Conservation (phyloP, 805 yeast genomes). For the Torulaspora franciscae region DNA sequence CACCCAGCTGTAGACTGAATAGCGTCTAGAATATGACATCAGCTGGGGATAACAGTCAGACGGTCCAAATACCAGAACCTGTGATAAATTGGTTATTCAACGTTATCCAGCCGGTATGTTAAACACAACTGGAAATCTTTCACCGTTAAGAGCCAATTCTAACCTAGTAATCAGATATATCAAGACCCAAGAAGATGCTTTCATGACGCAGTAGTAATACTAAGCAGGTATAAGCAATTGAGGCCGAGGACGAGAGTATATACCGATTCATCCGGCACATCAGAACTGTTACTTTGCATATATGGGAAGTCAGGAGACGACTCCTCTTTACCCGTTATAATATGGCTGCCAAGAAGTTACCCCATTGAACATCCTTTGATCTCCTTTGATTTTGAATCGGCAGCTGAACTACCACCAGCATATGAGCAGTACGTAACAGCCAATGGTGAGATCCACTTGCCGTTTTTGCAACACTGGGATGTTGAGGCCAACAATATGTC, state of each 20-base stretch:
- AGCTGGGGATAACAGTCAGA: background rate
- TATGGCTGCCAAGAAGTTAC: slow-evolving; percentile 74
- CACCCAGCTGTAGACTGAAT: background rate
- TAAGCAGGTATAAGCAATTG: slow-evolving; percentile 49
- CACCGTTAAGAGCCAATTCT: background rate
- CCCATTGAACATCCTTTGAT: slow-evolving; percentile 67
- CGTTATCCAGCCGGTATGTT: slow-evolving; percentile 47
- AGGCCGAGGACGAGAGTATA: slow-evolving; percentile 65
- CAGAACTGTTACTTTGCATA: slow-evolving; percentile 57
- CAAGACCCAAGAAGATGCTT: slow-evolving; percentile 52
- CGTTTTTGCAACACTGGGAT: slow-evolving; percentile 59
- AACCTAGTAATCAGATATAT: slow-evolving; percentile 42
- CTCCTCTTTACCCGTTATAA: slow-evolving; percentile 52
- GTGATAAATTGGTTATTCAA: slow-evolving; percentile 55
- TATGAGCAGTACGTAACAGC: slow-evolving; percentile 66
- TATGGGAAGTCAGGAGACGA: slow-evolving; percentile 45
- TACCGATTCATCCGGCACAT: slow-evolving; percentile 52
- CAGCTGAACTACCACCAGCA: slow-evolving; percentile 41
- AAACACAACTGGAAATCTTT: background rate
- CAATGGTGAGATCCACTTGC: slow-evolving; percentile 69
- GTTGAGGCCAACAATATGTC: slow-evolving; percentile 17
- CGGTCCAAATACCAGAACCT: slow-evolving; percentile 10
- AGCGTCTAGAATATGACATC: slow-evolving; percentile 2
- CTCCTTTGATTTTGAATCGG: slow-evolving; percentile 48
- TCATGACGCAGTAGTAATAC: slow-evolving; percentile 49